These are phyloP conservation scores for Plasmodium vivax DNA, from an alignment of 169 alveolate species.

Conservation along the genomic window DNA sequence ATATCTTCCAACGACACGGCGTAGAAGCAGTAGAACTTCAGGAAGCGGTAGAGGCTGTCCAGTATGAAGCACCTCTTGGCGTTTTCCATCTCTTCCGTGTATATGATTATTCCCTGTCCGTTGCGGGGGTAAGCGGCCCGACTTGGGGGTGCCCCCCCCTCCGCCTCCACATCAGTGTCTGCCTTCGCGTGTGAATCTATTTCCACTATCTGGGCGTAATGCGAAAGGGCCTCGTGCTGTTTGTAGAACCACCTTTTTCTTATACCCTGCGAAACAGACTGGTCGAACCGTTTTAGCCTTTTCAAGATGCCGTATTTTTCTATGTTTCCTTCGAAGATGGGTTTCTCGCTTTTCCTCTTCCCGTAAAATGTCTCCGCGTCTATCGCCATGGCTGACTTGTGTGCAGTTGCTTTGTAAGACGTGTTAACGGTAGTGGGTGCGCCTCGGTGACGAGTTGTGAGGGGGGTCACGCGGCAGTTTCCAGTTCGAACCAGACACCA, in stretches of 20 bases:
- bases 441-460: neutral
- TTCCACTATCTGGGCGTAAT: conserved; percentile 7
- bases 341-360: conserved; percentile 29
- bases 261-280: neutral
- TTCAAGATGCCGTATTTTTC: conserved; percentile 46
- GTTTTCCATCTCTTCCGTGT: conserved; percentile 70
- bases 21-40: conserved; percentile 50
- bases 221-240: conserved; percentile 66
- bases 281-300: conserved; percentile 5
- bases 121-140: neutral
- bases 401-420: neutral
- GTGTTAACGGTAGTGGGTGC: neutral
- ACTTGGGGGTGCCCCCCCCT: neutral
- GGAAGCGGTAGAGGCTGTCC: conserved; percentile 31
- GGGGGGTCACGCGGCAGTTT: neutral
- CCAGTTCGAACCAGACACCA: neutral
- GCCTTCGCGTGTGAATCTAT: neutral
- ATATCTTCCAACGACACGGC: conserved; percentile 40
- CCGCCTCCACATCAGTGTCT: neutral
- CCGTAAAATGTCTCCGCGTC: conserved; percentile 61
- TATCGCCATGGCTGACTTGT: conserved; percentile 27
- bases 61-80: conserved; percentile 62
- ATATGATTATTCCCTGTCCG: conserved; percentile 24
- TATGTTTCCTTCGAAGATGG: conserved; percentile 5
- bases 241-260: conserved; percentile 42